Base-by-base conservation (phyloP, 768 basidiomycete species). In the Rhodotorula paludigena region DNA sequence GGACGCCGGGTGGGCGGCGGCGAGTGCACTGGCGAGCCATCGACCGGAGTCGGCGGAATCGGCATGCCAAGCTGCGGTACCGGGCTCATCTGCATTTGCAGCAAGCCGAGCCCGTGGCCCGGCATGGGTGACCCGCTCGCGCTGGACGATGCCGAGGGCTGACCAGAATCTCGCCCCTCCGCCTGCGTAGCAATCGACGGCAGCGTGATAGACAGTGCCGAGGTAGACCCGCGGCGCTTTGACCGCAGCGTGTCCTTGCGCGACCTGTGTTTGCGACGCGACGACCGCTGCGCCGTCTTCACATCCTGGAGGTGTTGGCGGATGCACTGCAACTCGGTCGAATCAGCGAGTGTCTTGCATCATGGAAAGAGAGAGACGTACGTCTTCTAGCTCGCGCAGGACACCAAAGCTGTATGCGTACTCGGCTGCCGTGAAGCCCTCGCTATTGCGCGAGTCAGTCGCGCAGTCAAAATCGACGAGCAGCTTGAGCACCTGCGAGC, bases 391-490 rank as follows among this genome's bases (percentile, higher is more conserved):
- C n/a, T 62, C 66, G 23, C 60, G 45, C 18, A 45, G 36, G 2
- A 38, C 18, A 6, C 61, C 21, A 25, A 61, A 65, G 25, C 41
- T 48, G 55, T 57, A 76, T 7, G 74, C 70, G 49, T 64, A 74
- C 33, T 76, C 75, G 3, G 57, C 61, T 1, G 75, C 63, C 2
- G 67, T 66, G 58, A 72, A 76, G 14, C 74, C 75, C 23, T 73
- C 72, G 45, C 71, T 71, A 59, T 76, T 76, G 32, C 66, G 68
- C 41, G 57, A 35, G 1, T 61, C 61, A 12, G 57, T 53, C 5
- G 67, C 57, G 58, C 74, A 73, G 38, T 65, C 74, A 12, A 57
- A 52, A 23, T 69, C 66, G 57, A 76, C 57, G 5, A 76, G 69
- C 1, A 73, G 65, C 57, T 69, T 66, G 36, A 73, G 61, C 32